Conservation (phyloP, 306 rosid genomes). For the Casuarina equisetifolia region DNA sequence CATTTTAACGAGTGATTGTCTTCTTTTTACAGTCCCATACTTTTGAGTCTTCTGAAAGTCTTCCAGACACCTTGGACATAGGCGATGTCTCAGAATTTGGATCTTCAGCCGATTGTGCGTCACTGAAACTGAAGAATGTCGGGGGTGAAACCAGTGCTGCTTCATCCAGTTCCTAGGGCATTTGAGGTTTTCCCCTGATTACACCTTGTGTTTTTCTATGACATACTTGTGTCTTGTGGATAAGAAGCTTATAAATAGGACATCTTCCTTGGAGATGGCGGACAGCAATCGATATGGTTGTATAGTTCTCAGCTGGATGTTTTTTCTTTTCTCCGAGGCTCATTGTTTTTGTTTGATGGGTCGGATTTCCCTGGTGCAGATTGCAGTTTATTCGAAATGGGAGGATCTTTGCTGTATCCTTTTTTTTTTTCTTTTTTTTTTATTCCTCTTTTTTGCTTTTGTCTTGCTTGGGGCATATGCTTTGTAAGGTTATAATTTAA, state of each 20-base stretch:
- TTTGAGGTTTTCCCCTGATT: slow-evolving; percentile 33
- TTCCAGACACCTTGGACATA: slow-evolving; percentile 82
- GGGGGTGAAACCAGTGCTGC: slow-evolving; percentile 53
- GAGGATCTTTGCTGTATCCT: slow-evolving; percentile 18
- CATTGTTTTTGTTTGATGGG: slow-evolving; percentile 41
- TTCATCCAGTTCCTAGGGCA: slow-evolving; percentile 37
- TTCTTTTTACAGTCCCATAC: slow-evolving; percentile 43
- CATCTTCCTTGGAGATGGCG: slow-evolving; percentile 18
- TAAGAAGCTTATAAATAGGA: slow-evolving; percentile 46
- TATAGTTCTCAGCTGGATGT: slow-evolving; percentile 52
- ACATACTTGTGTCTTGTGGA: slow-evolving; percentile 34
- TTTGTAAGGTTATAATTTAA: not conserved
- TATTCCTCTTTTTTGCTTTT: too few species aligned
- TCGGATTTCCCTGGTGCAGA: slow-evolving; percentile 31
- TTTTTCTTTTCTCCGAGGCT: slow-evolving; percentile 25
- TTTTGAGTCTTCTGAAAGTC: slow-evolving; percentile 54
- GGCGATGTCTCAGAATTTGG: slow-evolving; percentile 77
- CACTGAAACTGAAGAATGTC: slow-evolving; percentile 56
- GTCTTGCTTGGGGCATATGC: not conserved
- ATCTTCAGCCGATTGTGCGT: slow-evolving; percentile 33
- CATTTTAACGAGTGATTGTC: slow-evolving; percentile 3
- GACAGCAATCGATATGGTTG: slow-evolving; percentile 34
- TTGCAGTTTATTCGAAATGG: slow-evolving; percentile 29
- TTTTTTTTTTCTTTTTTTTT: too few species aligned
- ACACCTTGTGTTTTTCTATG: slow-evolving; percentile 28